These are phyloP conservation scores for Ambrosiella beaveri DNA, from an alignment of 2,329 filamentous ascomycete genomes.

Conservation along the genomic window DNA sequence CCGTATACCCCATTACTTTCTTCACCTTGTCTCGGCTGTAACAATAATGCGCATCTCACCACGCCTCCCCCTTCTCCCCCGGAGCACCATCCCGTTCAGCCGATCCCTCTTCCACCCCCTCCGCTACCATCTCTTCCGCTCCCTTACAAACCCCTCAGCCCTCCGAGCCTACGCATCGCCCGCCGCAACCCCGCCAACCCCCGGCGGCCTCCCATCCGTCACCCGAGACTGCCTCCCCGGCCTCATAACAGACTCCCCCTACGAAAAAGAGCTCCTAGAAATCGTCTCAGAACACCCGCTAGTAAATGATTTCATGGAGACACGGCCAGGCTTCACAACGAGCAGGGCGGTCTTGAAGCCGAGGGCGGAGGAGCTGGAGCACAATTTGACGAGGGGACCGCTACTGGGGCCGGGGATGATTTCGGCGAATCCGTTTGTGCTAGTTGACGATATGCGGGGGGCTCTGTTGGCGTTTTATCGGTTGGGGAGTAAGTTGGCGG, in stretches of 20 bases:
- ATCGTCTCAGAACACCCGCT: not conserved
- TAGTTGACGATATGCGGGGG: constrained; percentile 1
- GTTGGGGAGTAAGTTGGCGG: constrained; percentile 15
- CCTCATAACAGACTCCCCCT: not conserved
- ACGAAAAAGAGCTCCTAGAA: constrained; percentile 1
- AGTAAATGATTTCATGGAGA: not conserved
- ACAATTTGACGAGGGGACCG: constrained; percentile 4
- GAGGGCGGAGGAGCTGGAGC: not conserved
- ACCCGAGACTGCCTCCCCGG: constrained; percentile 2
- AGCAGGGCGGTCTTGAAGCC: constrained; percentile 4
- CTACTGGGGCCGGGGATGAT: constrained; percentile 5
- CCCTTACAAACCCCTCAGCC: not conserved
- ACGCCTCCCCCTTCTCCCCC: not conserved
- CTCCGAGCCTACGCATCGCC: not conserved
- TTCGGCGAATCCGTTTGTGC: constrained; percentile 7
- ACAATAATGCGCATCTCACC: not conserved
- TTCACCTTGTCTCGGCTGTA: not conserved
- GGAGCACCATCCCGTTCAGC: not conserved
- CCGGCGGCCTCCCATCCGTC: not conserved
- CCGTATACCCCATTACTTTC: not conserved
- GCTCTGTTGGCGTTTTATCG: constrained; percentile 7
- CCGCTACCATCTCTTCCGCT: not conserved
- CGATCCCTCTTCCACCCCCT: not conserved
- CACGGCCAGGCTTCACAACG: not conserved
- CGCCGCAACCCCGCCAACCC: not conserved